phyloP scores from a whole-genome alignment of 1,284 basidiomycete genomes.

The Golubevia sp. region DNA sequence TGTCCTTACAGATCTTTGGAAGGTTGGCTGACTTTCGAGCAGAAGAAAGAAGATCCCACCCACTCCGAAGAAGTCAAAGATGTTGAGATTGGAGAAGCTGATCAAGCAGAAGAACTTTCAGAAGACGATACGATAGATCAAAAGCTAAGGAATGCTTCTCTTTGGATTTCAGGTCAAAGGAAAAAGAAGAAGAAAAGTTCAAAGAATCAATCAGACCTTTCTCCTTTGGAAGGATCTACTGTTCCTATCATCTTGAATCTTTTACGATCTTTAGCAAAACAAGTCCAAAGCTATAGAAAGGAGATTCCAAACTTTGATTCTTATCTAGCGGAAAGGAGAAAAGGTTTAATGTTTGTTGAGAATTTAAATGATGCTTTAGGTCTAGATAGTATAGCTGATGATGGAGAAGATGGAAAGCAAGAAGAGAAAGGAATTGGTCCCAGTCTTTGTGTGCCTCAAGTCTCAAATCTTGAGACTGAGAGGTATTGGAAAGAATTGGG shows the following conservation, averaged over 20 bases:
- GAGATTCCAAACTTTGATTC: constrained; percentile 28
- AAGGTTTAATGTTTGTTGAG: constrained; percentile 38
- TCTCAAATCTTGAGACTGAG: background rate
- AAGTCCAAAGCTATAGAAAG: constrained; percentile 27
- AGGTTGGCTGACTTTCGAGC: constrained; percentile 72
- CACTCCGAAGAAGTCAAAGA: background rate
- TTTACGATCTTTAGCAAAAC: constrained; percentile 19
- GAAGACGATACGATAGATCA: background rate
- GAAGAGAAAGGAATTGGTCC: background rate
- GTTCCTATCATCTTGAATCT: constrained; percentile 24
- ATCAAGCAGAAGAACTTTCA: background rate
- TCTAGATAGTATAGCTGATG: constrained; percentile 6
- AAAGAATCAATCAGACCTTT: no score
- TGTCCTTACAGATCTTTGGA: constrained; percentile 83
- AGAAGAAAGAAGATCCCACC: background rate
- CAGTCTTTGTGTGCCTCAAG: background rate
- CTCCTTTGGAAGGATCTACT: no score
- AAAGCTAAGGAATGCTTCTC: constrained; percentile 2
- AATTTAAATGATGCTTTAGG: constrained; percentile 42
- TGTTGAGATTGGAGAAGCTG: no score
- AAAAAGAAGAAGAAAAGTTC: background rate
- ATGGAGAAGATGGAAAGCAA: background rate
- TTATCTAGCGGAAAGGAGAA: constrained; percentile 29
- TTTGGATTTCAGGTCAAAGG: background rate
- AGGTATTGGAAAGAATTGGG: no score